Evolutionary conservation across 345 rosid genomes (phyloP), one percentile per base, ranked within the genome.

Genomic region (Reutealis trisperma): DNA sequence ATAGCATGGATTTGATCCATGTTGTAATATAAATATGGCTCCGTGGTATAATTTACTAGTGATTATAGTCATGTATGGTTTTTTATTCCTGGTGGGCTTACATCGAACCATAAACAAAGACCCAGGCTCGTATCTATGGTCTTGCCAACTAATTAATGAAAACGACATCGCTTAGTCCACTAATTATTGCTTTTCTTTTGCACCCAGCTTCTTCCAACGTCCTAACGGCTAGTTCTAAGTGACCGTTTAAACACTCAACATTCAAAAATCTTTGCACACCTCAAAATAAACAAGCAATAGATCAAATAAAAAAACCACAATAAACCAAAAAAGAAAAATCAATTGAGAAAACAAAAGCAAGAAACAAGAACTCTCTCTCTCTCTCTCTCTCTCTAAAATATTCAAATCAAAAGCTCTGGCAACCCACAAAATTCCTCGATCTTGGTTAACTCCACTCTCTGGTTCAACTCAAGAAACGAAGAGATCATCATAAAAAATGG

Each of bases 191-290:
- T 54, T 18, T 6, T 6, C 22, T 18, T 54, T 54, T 18, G n/a
- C 25, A 25, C 0, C 25, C 4, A 51, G 12, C 22, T 5, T 55
- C 22, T 30, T 44, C 64, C 42, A 84, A 88, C 1, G 14, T 47
- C 51, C 51, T 47, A 47, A 88, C 90, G 90, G 90, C 90, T 88
- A 86, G 82, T 83, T 84, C 68, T 78, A 83, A 67, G 83, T 84
- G 82, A 84, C 86, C 87, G 88, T 88, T 88, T 63, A 27, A 63
- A 34, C 51, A 64, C 70, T 41, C 65, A 77, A 63, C 58, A 59
- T 77, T 82, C 78, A 81, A 82, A 81, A 78, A 51, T 12, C 51
- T 69, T 59, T 55, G 9, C 62, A 47, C 51, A 15, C 65, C 42
- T 51, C 58, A 57, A 24, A 66, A 41, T 42, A 67, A 63, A 67